A percentile compares a stretch with the other conserved stretches of the same genome.
Conservation (phyloP, 306 rosid genomes). For the Abrus pulchellus region DNA sequence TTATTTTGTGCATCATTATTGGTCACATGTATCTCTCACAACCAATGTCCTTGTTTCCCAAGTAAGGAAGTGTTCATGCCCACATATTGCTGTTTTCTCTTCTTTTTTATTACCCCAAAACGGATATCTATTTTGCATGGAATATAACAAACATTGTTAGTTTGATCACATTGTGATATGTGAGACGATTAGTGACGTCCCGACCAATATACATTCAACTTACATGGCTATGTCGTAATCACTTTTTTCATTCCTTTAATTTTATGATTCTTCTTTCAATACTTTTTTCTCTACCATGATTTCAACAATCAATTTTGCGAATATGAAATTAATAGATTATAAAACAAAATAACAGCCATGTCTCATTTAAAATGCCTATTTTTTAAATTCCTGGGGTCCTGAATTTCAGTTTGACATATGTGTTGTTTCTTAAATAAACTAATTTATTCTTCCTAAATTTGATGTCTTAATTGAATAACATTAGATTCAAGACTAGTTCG, state of each 20-base stretch:
- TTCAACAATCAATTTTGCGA: neutral
- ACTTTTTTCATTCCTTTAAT: neutral
- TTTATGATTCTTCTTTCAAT: neutral
- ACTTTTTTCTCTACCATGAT: neutral
- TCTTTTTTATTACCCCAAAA: neutral
- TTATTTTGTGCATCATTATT: conserved; percentile 2
- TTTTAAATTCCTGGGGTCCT: neutral
- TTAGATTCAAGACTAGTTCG: too few relatives aligned
- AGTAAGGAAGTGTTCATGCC: conserved; percentile 21
- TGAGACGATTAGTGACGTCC: neutral
- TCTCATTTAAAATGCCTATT: neutral
- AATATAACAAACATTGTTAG: neutral
- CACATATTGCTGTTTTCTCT: neutral
- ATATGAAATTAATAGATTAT: neutral
- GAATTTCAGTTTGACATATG: neutral
- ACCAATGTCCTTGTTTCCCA: conserved; percentile 56
- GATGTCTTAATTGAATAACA: too few relatives aligned
- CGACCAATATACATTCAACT: neutral
- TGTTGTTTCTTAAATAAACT: too few relatives aligned
- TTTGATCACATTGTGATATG: neutral
- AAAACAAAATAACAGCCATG: neutral
- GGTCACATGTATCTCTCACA: conserved; percentile 57
- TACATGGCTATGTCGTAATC: neutral
- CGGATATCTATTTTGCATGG: neutral
- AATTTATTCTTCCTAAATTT: too few relatives aligned